Evolutionary conservation across 441 rosid species (phyloP).

Genomic region (Hypseocharis bilobata): DNA sequence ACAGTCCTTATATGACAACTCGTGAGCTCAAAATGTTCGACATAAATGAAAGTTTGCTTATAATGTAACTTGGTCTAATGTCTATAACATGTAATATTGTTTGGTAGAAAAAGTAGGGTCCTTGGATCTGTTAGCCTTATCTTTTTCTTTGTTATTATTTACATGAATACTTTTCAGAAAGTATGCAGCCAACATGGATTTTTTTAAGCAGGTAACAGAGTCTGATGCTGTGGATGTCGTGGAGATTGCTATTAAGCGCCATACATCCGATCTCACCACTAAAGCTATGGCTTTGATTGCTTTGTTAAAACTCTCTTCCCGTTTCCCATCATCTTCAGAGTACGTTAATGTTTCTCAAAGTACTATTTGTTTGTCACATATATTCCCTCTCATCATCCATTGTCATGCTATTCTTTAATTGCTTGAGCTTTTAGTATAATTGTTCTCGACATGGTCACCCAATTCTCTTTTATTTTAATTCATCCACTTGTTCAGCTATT

Average conservation of each 20-base stretch:
- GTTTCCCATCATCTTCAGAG: conserved; percentile 81
- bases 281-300: conserved; percentile 86
- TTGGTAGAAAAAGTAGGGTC: background rate
- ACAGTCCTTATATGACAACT: no score
- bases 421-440: background rate
- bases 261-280: conserved; percentile 65
- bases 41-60: no score
- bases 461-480: background rate
- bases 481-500: background rate
- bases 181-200: conserved; percentile 24
- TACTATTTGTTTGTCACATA: conserved; percentile 12
- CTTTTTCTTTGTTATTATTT: background rate
- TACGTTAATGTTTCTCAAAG: conserved; percentile 33
- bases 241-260: conserved; percentile 57
- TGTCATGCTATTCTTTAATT: conserved; percentile 1
- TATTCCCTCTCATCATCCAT: background rate
- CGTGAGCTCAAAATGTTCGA: no score
- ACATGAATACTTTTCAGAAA: background rate
- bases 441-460: background rate
- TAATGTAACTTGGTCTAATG: background rate
- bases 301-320: conserved; percentile 82
- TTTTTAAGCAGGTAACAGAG: conserved; percentile 67
- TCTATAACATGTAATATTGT: background rate
- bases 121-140: background rate
- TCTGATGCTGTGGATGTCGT: conserved; percentile 77